These are phyloP conservation scores for Kodamaea jinghongensis DNA, from an alignment of 805 yeast genomes.

Conservation along the genomic window DNA sequence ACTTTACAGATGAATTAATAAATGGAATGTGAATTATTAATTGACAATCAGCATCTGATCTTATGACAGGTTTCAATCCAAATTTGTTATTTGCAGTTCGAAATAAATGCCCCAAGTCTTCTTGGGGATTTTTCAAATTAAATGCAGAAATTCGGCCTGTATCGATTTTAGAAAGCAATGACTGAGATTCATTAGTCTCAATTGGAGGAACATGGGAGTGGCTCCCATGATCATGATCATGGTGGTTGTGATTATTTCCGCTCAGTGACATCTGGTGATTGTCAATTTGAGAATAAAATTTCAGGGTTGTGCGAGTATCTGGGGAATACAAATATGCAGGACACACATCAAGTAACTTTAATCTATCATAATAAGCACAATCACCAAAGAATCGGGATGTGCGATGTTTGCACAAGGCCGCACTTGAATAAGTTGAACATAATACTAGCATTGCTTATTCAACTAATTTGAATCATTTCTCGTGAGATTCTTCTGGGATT, in stretches of 20 bases:
- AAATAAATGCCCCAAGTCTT: conserved; percentile 52
- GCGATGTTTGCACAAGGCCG: no score
- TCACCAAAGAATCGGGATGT: no score
- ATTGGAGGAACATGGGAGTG: conserved; percentile 54
- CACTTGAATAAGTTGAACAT: no score
- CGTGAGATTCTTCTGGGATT: no score
- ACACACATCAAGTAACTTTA: no score
- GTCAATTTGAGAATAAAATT: neutral
- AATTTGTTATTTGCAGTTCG: conserved; percentile 51
- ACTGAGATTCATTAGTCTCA: conserved; percentile 67
- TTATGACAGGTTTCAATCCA: conserved; percentile 44
- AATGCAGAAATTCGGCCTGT: conserved; percentile 58
- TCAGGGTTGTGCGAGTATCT: no score
- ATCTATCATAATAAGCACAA: no score
- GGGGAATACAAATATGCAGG: no score
- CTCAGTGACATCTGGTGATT: conserved; percentile 17
- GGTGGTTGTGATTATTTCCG: conserved; percentile 29
- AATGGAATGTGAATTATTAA: conserved; percentile 77
- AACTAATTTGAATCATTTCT: no score
- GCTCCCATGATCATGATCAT: conserved; percentile 25
- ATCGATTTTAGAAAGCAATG: conserved; percentile 62
- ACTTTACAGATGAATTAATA: conserved; percentile 61
- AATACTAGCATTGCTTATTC: no score
- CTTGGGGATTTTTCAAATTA: conserved; percentile 54
- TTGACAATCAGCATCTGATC: conserved; percentile 82